phyloP scores from a whole-genome alignment of 495 filamentous ascomycete genomes.

The Chaetomium tenue region DNA sequence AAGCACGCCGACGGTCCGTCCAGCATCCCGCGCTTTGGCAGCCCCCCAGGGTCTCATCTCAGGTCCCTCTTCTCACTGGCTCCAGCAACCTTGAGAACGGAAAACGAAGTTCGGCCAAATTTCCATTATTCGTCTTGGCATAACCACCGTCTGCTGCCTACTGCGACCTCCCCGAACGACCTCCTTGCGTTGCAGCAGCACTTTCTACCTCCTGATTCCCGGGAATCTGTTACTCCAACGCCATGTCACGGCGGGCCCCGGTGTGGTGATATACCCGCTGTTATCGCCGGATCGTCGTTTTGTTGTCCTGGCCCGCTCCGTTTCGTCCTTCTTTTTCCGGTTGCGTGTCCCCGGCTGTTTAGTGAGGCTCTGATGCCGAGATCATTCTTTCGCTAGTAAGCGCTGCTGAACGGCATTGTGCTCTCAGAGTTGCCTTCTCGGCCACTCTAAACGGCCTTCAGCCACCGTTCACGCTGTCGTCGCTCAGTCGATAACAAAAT shows the following conservation, averaged over 20 bases:
- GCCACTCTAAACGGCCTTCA: neutral
- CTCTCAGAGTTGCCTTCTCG: neutral
- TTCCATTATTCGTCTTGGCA: constrained; percentile 14
- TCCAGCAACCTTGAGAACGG: neutral
- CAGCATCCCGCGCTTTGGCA: constrained; percentile 3
- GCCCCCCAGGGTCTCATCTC: neutral
- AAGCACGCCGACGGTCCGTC: constrained; percentile 6
- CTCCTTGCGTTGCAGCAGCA: constrained; percentile 14
- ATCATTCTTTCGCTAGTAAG: constrained; percentile 10
- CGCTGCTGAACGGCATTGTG: constrained; percentile 13
- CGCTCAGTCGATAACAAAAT: neutral
- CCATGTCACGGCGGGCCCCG: constrained; percentile 20
- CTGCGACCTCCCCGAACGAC: neutral
- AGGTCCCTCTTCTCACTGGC: neutral
- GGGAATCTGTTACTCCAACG: constrained; percentile 20
- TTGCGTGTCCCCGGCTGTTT: constrained; percentile 26
- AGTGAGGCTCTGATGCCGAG: constrained; percentile 28
- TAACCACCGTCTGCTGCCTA: neutral
- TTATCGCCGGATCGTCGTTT: constrained; percentile 22
- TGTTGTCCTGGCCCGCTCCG: constrained; percentile 18
- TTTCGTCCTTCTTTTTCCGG: constrained; percentile 25
- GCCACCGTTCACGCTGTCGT: neutral
- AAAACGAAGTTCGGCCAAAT: constrained; percentile 11
- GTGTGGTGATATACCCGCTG: constrained; percentile 27
- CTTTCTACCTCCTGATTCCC: constrained; percentile 14